These are phyloP conservation scores for Penicillium brasilianum DNA, from an alignment of 2,329 filamentous ascomycete genomes.

Conservation along the genomic window DNA sequence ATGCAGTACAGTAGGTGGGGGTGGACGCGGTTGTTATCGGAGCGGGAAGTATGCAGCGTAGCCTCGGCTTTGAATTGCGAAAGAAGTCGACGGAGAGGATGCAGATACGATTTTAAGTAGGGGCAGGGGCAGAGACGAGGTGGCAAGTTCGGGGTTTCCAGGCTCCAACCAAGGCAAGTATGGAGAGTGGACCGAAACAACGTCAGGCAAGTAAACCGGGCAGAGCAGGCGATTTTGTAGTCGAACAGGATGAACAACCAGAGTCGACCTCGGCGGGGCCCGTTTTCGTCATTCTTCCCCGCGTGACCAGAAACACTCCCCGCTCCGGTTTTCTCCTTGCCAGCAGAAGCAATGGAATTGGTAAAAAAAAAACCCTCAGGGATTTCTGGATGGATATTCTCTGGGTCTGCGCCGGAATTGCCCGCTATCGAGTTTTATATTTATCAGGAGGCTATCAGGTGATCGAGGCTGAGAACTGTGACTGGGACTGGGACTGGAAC, in stretches of 20 bases:
- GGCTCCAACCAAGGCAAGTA: conserved; percentile 12
- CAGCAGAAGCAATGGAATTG: no score
- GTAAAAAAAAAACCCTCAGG: no score
- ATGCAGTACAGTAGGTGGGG: not conserved
- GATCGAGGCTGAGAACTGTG: not conserved
- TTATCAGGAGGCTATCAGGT: not conserved
- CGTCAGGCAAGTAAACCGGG: conserved; percentile 16
- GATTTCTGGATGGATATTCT: no score
- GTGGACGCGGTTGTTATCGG: conserved; percentile 11
- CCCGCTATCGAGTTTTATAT: not conserved
- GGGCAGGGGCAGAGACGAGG: not conserved
- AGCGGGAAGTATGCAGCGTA: conserved; percentile 9
- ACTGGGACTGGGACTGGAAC: no score
- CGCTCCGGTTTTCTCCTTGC: conserved; percentile 16
- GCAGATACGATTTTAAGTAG: not conserved
- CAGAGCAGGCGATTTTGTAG: conserved; percentile 24
- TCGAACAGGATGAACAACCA: not conserved
- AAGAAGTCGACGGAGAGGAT: not conserved
- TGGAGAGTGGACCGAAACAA: conserved; percentile 8
- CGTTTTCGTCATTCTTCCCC: conserved; percentile 11
- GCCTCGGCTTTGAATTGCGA: conserved; percentile 9
- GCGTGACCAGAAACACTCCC: conserved; percentile 1
- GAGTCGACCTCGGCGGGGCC: conserved; percentile 23
- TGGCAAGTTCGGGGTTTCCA: not conserved
- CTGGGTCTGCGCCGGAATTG: not conserved